Base-by-base conservation (phyloP, 768 basidiomycete species). In the Rhodosporidiobolus sp. region DNA sequence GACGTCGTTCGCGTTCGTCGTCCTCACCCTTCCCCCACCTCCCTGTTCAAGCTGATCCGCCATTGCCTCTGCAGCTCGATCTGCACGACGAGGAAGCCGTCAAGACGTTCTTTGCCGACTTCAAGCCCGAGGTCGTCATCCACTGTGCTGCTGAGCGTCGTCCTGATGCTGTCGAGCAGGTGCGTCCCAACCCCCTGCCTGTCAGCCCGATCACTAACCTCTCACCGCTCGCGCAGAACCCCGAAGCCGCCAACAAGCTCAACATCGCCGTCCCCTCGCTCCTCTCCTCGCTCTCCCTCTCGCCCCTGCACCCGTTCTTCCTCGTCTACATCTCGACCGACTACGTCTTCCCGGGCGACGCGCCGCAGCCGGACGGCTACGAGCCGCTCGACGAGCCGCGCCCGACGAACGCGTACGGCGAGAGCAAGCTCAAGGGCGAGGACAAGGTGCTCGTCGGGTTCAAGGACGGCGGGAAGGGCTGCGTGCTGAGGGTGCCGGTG, bases 131-230 rank as follows among this genome's bases (percentile, higher is more conserved):
- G 78, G 80, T 89, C 88, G 87, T 97, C 50, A 88, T 98, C 24
- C 95, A 98, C 79, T 96, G 94, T 78, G 95, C 95, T 22, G 95
- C 95, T 4, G 94, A 98, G 82, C 83, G 95, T 72, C 84, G 94
- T 55, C 93, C 94, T 9, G 94, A 97, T 79, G 90, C 92, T 20
- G 94, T 92, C 67, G 92, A 95, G 80, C 90, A 89, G 83, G 93
- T 90, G 73, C 61, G 85, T 80, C 49, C 19, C 14, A 5, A 20
- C 5, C 35, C 34, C 5, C 16, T 4, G 22, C 17, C 45, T 26
- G 22, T 45, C 52, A 32, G 20, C 28, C 2, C 26, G 20, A 4
- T 9, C 19, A 4, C 30, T 11, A 28, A 16, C 24, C 30, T 56
- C 17, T 20, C 9, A 2, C n/a, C 65, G 26, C 20, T 9, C 17